Base-by-base conservation (phyloP, 805 yeast species). In the Spathaspora passalidarum region DNA sequence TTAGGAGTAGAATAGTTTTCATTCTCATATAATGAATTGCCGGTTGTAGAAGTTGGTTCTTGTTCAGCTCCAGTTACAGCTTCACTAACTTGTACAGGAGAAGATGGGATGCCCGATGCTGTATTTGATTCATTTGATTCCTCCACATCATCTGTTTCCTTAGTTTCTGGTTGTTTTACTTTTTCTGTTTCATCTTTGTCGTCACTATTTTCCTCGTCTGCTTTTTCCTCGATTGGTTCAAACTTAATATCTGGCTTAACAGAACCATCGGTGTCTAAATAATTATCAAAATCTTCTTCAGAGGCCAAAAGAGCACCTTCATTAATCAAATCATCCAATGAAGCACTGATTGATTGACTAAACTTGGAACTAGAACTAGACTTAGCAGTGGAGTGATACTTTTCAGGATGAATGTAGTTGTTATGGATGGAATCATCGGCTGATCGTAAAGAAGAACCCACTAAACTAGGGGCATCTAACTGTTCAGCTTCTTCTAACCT, bases 401-500 rank as follows among this genome's bases (percentile, higher is more conserved):
- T 68, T 49, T 73, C 79, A 14, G 79, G 72, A 50, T 75, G 63
- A 62, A 70, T 66, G 56, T 69, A 69, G 56, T 72, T 68, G 45
- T 74, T 62, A 64, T 72, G 67, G 56, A 69, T 45, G 16, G 74
- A 68, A 53, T 72, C 77, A 55, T 72, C 77, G 20, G 76, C 76
- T 1, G 76, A 71, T 49, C 78, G 62, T 38, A 80, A 60, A 11
- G 81, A 72, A 7, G 78, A 64, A 9, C 84, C 84, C 23, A 79
- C 76, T 50, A 80, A 65, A 20, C 82, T 77, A 8, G 84, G 82
- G 18, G 71, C 60, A 16, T 63, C 57, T 42, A 70, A 65, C 54
- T 65, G 71, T 54, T 78, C 79, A 14, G 79, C 79, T 49, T 71
- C 73, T 60, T 78, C 80, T 51, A 76, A 68, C 60, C 79, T 81